Evolutionary conservation across 2,329 filamentous ascomycete genomes (phyloP), one percentile per base, ranked within the genome.

Genomic region (Clarireedia hainanense): DNA sequence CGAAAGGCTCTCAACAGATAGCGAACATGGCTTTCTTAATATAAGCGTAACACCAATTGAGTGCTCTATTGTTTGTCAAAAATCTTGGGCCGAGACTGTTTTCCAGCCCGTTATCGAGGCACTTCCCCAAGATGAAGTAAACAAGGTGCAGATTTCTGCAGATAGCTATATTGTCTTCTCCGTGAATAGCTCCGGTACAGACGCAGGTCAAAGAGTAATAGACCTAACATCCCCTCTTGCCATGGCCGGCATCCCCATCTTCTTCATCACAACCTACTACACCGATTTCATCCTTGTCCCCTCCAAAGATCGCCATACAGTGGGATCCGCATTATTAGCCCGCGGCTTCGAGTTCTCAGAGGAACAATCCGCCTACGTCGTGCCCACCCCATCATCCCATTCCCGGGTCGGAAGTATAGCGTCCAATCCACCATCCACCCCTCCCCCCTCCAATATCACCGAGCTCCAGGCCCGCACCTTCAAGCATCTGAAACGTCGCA

Each of bases 231-330:
- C 86, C 52, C 94, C 92, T 5, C 78, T 97, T 34, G 92, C 94
- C 27, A 79, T 96, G 69, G 92, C 92, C 50, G 89, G 90, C 64
- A 94, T 97, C 52, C 89, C 92, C 52, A 95, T 99, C 68, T 96
- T 97, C 76, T 97, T 97, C 79, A 95, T 96, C 70, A 96, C 92
- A 3, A 96, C 91, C 34, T 99, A 97, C 73, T 97, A 95, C 73
- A 94, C 89, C 36, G 92, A 99, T 74, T 97, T 96, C 72, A 95
- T 99, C 64, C 80, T 97, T 37, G 90, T 96, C 1, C 91, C 94
- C 0, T 79, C 79, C 52, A 88, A 85, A 67, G 84, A 87, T 65
- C 84, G 86, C 50, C 74, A 80, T 26, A 85, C 84, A 40, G 91
- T 97, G 48, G 83, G 90, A 36, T 78, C 84, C 57, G 87, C 90